Percentiles rank a stretch among this genome's conserved stretches.
Conservation (phyloP, 2,329 filamentous ascomycete species). For the Fusarium ambrosium region DNA sequence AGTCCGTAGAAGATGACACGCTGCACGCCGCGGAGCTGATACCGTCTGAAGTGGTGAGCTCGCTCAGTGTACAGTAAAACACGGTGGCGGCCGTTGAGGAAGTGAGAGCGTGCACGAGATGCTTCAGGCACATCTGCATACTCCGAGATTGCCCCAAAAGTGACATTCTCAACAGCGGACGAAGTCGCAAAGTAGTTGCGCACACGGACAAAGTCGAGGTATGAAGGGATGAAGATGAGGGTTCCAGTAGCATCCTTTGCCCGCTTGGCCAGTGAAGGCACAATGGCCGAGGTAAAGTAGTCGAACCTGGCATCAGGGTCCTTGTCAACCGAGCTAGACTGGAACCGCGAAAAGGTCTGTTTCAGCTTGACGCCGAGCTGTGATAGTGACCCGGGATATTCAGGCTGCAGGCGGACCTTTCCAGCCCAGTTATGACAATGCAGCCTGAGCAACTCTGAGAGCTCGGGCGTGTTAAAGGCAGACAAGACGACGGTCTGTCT, state of each 20-base stretch:
- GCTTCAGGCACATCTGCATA: conserved; percentile 86
- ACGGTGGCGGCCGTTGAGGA: conserved; percentile 83
- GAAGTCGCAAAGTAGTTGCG: conserved; percentile 91
- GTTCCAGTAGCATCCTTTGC: conserved; percentile 76
- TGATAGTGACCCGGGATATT: conserved; percentile 80
- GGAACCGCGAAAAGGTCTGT: conserved; percentile 92
- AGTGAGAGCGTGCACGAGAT: conserved; percentile 87
- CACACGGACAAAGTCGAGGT: conserved; percentile 94
- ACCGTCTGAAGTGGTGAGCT: conserved; percentile 96
- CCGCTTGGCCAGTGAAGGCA: conserved; percentile 80
- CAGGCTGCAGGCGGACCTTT: conserved; percentile 78
- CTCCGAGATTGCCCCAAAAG: conserved; percentile 86
- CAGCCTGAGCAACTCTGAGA: conserved; percentile 82
- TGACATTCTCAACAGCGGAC: conserved; percentile 63
- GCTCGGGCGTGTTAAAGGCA: conserved; percentile 88
- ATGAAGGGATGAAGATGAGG: conserved; percentile 90
- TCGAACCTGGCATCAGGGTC: conserved; percentile 93
- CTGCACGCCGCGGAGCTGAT: conserved; percentile 83
- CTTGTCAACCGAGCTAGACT: conserved; percentile 74
- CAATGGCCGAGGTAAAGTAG: conserved; percentile 86
- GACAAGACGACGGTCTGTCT: conserved; percentile 89
- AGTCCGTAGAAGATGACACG: conserved; percentile 90
- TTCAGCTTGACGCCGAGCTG: conserved; percentile 78
- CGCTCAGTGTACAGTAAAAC: conserved; percentile 93
- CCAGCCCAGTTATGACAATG: conserved; percentile 86